Conservation (phyloP, 805 yeast species). For the Lachancea fermentati region DNA sequence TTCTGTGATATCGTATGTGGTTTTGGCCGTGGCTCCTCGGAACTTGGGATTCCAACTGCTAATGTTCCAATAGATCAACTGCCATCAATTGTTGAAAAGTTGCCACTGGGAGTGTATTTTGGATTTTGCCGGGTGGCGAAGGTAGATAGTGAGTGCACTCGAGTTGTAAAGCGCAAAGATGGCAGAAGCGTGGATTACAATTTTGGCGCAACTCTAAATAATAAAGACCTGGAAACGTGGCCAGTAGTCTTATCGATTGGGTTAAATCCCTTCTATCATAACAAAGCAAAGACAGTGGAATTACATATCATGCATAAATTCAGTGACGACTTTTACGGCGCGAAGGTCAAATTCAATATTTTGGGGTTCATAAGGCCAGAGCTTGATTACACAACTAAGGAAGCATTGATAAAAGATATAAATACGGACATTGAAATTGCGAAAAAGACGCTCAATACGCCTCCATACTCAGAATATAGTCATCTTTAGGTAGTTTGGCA, state of each 20-base stretch:
- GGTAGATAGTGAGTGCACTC: conserved; percentile 17
- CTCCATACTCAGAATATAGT: conserved; percentile 35
- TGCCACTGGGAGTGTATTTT: conserved; percentile 80
- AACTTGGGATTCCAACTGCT: conserved; percentile 93
- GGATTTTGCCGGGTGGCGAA: conserved; percentile 53
- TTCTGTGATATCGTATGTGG: conserved; percentile 62
- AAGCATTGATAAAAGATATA: conserved; percentile 82
- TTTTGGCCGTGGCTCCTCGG: conserved; percentile 92
- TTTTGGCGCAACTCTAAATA: conserved; percentile 48
- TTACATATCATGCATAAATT: conserved; percentile 80
- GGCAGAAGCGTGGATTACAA: conserved; percentile 47
- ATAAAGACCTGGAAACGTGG: conserved; percentile 38
- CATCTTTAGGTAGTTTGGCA: not conserved
- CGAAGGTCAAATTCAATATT: conserved; percentile 57
- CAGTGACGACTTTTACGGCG: conserved; percentile 71
- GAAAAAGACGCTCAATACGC: conserved; percentile 36
- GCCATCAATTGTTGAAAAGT: conserved; percentile 35
- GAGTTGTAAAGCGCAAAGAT: conserved; percentile 31
- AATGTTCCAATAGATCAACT: conserved; percentile 62
- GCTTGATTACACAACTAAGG: conserved; percentile 73
- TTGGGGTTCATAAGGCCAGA: conserved; percentile 93
- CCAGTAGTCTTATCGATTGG: conserved; percentile 97
- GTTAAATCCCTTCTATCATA: conserved; percentile 87
- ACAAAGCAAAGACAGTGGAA: conserved; percentile 77
- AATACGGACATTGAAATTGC: conserved; percentile 74